Conservation (phyloP, 192 early-diverging fungal genomes). For the Coemansia umbellata region DNA sequence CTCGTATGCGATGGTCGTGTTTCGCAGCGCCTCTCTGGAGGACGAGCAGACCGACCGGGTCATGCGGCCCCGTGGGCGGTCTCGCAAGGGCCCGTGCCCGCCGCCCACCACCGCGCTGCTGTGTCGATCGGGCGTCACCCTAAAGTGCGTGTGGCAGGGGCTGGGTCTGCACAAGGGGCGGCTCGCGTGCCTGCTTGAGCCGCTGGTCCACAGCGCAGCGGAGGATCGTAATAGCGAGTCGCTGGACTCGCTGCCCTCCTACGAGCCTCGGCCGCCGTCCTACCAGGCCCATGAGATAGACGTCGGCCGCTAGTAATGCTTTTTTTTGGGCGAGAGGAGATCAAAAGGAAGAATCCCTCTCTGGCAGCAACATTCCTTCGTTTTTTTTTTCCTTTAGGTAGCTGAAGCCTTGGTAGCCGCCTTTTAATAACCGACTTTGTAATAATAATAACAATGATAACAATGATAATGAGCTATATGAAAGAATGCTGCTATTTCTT, state of each 20-base stretch:
- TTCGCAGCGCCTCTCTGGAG: conserved; percentile 12
- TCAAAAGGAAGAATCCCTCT: no score
- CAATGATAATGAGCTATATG: no score
- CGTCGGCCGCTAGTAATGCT: no score
- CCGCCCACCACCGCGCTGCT: conserved; percentile 27
- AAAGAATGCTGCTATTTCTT: conserved; percentile 23
- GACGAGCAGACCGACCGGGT: conserved; percentile 25
- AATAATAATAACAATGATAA: no score
- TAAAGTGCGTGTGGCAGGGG: conserved; percentile 47
- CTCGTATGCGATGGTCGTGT: conserved; percentile 26
- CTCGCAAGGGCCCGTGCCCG: conserved; percentile 19
- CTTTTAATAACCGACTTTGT: no score
- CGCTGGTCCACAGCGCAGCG: conserved; percentile 6
- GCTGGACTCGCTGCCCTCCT: conserved; percentile 28
- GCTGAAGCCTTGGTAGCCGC: no score
- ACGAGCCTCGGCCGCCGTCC: conserved; percentile 35
- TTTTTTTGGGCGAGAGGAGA: no score
- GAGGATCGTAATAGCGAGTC: conserved; percentile 15
- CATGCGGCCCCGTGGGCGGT: conserved; percentile 24
- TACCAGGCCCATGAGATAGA: no score
- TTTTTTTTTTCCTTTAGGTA: no score
- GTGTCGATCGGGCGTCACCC: conserved; percentile 21
- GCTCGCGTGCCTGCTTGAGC: conserved; percentile 27
- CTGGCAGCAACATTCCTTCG: no score
- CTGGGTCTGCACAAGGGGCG: conserved; percentile 28